Base-by-base conservation (phyloP, 192 early-diverging fungal genomes). In the Coemansia sp. region DNA sequence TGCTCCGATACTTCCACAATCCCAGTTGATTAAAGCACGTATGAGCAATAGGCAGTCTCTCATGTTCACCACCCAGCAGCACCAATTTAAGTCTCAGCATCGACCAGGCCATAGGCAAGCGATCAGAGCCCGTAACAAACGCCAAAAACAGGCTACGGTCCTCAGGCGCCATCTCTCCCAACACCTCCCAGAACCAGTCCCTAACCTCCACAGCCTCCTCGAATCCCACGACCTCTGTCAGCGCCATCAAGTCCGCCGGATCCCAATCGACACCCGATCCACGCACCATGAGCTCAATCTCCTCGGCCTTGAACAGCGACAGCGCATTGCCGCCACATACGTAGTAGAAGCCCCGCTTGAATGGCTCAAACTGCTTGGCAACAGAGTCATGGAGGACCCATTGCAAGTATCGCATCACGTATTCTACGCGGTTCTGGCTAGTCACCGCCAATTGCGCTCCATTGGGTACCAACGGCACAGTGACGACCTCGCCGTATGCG, bases 21-120 rank as follows among this genome's bases (percentile, higher is more conserved):
- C 93, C 85, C 20, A 98, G 74, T 67, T 94, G 93, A 70, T 98
- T 96, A 66, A 93, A 96, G 73, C 95, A 98, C 0, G 96, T 98
- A 69, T 95, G 96, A 6, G 96, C 93, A 36, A 90, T 87, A 1
- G 96, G 96, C 37, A 95, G 80, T 18, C 94, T 85, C 58, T 69
- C 69, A 41, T 70, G 69, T 31, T 88, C 86, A 34, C 75, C 77
- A 36, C 91, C 88, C 38, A 90, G 84, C 63, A 92, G 85, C 2
- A 88, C 85, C 38, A 97, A 90, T 66, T 92, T 87, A 53, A 91
- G 77, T 2, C 67, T 60, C 63, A 96, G 45, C 33, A 21, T 47
- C 14, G 52, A 64, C 77, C 8, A 92, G 31, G 31, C 93, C 5
- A 88, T 88, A 7, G 94, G 95, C 61, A 96, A 87, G 25, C 95